These are phyloP conservation scores for Astrothelium macrocarpum DNA, from an alignment of 495 filamentous ascomycete genomes.

Conservation along the genomic window DNA sequence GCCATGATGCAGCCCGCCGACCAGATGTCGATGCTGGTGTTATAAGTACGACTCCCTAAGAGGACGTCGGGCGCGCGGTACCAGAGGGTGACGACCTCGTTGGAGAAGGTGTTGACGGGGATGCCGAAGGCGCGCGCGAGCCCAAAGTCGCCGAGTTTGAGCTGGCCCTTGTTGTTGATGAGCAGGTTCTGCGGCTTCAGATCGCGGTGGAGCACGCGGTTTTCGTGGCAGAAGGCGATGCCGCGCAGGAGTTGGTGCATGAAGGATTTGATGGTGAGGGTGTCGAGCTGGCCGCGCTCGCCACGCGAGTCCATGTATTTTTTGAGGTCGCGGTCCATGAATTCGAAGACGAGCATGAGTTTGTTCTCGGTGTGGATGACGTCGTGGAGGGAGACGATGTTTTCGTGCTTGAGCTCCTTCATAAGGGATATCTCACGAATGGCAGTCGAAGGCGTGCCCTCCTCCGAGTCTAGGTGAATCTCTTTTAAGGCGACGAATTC, in stretches of 20 bases:
- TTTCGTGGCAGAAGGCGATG: conserved; percentile 94
- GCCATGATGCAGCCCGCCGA: conserved; percentile 97
- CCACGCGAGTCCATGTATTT: conserved; percentile 89
- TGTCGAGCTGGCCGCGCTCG: conserved; percentile 73
- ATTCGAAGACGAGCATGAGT: conserved; percentile 91
- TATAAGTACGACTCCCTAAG: conserved; percentile 83
- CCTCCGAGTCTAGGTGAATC: conserved; percentile 94
- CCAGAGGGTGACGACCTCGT: conserved; percentile 95
- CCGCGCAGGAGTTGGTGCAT: conserved; percentile 92
- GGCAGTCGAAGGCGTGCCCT: conserved; percentile 91
- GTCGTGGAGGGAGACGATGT: conserved; percentile 85
- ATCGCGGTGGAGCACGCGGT: conserved; percentile 90
- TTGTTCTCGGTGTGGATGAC: conserved; percentile 98
- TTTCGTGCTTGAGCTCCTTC: conserved; percentile 94
- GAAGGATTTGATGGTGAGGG: conserved; percentile 86
- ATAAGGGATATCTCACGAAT: conserved; percentile 94
- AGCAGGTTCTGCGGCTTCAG: conserved; percentile 92
- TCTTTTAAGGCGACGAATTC: conserved; percentile 81
- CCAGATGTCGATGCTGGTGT: conserved; percentile 98
- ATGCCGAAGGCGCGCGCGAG: conserved; percentile 91
- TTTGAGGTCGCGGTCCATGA: conserved; percentile 87
- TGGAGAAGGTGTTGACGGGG: conserved; percentile 95
- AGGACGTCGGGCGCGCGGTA: conserved; percentile 92
- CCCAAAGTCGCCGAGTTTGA: conserved; percentile 94
- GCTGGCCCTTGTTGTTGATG: conserved; percentile 55